phyloP scores from a whole-genome alignment of 176 grass and related monocot genomes.

The Zoysia pacifica region DNA sequence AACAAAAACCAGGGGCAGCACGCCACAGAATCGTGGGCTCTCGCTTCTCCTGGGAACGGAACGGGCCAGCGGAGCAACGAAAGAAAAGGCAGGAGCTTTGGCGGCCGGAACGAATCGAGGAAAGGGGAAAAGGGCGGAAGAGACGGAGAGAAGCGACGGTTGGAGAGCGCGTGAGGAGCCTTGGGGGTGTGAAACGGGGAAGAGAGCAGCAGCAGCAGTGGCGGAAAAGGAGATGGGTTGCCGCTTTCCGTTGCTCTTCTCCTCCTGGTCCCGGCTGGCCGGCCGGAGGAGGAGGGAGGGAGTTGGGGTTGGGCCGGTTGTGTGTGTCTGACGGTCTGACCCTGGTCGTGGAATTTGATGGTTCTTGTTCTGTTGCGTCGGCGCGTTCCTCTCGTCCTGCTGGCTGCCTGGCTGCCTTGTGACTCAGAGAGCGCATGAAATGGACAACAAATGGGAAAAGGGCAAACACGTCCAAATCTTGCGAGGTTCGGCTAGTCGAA shows the following conservation, averaged over 20 bases:
- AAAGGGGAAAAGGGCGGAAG: slow-evolving; percentile 18
- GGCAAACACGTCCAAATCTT: too few relatives aligned
- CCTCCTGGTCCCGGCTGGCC: neutral
- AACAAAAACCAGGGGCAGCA: neutral
- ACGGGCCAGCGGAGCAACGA: slow-evolving; percentile 1
- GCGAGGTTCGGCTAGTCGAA: too few relatives aligned
- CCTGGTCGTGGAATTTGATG: slow-evolving; percentile 33
- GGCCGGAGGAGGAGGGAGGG: neutral
- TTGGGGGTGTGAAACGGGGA: slow-evolving; percentile 10
- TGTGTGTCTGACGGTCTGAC: neutral
- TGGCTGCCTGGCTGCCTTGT: neutral
- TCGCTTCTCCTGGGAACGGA: neutral
- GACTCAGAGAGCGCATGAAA: too few relatives aligned
- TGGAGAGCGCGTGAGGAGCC: slow-evolving; percentile 43
- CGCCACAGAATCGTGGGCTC: slow-evolving; percentile 13
- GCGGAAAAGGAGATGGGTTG: slow-evolving; percentile 26
- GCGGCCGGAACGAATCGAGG: slow-evolving; percentile 13
- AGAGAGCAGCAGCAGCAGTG: neutral
- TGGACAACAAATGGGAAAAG: too few relatives aligned
- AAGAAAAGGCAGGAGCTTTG: slow-evolving; percentile 29
- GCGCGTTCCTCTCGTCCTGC: neutral
- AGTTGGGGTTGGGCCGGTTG: neutral
- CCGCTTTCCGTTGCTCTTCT: slow-evolving; percentile 44
- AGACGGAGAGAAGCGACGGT: slow-evolving; percentile 2
- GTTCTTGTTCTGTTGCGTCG: neutral